These are phyloP conservation scores for Sicyos edulis DNA, from an alignment of 306 rosid species.

Conservation along the genomic window DNA sequence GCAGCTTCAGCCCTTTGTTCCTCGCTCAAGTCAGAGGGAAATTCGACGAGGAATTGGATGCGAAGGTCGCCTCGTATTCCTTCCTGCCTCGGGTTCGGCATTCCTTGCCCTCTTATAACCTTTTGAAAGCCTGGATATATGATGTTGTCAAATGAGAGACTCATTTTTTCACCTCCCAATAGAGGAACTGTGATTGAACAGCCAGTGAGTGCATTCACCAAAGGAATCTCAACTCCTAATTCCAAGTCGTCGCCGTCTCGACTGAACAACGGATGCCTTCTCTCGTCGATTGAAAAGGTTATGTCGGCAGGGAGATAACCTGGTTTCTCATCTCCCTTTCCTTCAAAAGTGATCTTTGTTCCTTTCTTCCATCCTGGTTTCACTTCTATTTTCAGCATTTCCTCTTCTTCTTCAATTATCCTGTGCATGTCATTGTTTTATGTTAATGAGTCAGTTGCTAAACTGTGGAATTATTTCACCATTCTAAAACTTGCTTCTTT, in stretches of 20 bases:
- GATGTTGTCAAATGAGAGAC: constrained; percentile 46
- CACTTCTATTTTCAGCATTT: constrained; percentile 53
- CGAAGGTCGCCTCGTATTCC: constrained; percentile 61
- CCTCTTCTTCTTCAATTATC: constrained; percentile 58
- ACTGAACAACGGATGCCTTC: constrained; percentile 48
- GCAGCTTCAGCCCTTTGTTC: constrained; percentile 54
- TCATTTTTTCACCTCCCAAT: constrained; percentile 63
- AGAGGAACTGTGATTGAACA: constrained; percentile 68
- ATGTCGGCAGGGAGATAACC: constrained; percentile 85
- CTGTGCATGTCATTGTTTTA: constrained; percentile 28
- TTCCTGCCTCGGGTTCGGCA: constrained; percentile 47
- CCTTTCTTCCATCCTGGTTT: constrained; percentile 90
- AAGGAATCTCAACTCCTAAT: constrained; percentile 55
- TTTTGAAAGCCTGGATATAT: constrained; percentile 63
- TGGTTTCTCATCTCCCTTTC: constrained; percentile 85
- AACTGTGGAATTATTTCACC: neutral
- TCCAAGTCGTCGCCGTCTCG: constrained; percentile 71
- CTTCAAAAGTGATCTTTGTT: constrained; percentile 75
- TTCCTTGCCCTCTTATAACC: constrained; percentile 69
- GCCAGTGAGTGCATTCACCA: constrained; percentile 67
- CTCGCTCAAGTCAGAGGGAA: constrained; percentile 50
- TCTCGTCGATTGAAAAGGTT: constrained; percentile 60
- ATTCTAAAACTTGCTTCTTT: neutral
- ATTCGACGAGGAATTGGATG: constrained; percentile 53
- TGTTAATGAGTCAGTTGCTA: neutral